These are phyloP conservation scores for Aspergillus terreus DNA, from an alignment of 2,329 filamentous ascomycete genomes.

Conservation along the genomic window DNA sequence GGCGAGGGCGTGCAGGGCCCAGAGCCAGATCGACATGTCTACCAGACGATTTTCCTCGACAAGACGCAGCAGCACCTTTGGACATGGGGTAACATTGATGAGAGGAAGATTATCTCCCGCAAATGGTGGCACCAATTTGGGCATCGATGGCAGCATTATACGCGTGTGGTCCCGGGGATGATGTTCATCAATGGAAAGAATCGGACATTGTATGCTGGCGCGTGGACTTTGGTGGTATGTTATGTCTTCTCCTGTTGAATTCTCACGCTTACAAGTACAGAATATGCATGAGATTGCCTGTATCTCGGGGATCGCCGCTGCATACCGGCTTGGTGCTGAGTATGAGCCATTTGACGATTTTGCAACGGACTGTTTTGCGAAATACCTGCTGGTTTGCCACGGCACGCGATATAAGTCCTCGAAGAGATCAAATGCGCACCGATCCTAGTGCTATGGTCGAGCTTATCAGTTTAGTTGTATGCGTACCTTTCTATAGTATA, in stretches of 20 bases:
- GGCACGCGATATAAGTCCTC: conserved; percentile 21
- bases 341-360: conserved; percentile 46
- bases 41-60: conserved; percentile 64
- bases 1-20: conserved; percentile 22
- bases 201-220: conserved; percentile 60
- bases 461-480: no score
- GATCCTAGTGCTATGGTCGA: no score
- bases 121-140: conserved; percentile 64
- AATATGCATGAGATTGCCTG: conserved; percentile 65
- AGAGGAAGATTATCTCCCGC: conserved; percentile 53
- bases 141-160: conserved; percentile 59
- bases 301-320: conserved; percentile 67
- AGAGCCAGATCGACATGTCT: conserved; percentile 60
- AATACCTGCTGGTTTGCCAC: conserved; percentile 31
- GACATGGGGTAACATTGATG: conserved; percentile 55
- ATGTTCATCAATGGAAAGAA: conserved; percentile 67
- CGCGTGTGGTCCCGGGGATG: conserved; percentile 64
- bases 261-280: conserved; percentile 6
- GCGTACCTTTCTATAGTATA: no score
- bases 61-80: conserved; percentile 55
- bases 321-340: conserved; percentile 63
- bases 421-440: no score
- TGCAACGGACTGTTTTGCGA: conserved; percentile 29
- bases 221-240: conserved; percentile 65
- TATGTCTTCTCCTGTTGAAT: not conserved